phyloP scores from a whole-genome alignment of 1,139 yeast species.

The Candida neerlandica region DNA sequence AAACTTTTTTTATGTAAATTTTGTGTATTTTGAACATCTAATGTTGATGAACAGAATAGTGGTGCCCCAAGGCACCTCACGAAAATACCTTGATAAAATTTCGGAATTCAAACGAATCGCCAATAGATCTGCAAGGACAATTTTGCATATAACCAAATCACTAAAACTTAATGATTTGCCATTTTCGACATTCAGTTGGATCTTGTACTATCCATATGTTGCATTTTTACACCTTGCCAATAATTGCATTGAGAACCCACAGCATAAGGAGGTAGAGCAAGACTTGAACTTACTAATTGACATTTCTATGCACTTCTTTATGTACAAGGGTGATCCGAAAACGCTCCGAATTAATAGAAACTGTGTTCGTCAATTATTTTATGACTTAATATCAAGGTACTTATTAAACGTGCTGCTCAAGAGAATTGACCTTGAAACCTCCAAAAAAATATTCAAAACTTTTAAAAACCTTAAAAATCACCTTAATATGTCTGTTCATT shows the following conservation, averaged over 20 bases:
- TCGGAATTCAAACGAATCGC: constrained; percentile 18
- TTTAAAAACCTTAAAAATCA: constrained; percentile 9
- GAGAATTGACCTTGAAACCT: neutral
- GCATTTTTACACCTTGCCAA: constrained; percentile 36
- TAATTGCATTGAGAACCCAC: constrained; percentile 31
- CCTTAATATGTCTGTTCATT: constrained; percentile 9
- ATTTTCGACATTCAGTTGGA: constrained; percentile 32
- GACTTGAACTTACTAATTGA: constrained; percentile 35
- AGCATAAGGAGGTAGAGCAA: constrained; percentile 23
- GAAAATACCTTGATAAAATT: neutral
- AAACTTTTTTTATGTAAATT: constrained; percentile 25
- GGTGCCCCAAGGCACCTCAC: neutral
- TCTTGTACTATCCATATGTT: constrained; percentile 32
- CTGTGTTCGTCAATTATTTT: constrained; percentile 9
- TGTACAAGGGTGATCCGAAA: constrained; percentile 2
- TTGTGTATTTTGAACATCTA: constrained; percentile 33
- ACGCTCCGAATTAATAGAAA: constrained; percentile 6
- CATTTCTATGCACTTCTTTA: constrained; percentile 27
- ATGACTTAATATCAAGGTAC: constrained; percentile 11
- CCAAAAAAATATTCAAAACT: neutral
- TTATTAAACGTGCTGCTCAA: constrained; percentile 8
- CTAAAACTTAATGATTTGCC: constrained; percentile 22
- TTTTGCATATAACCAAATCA: constrained; percentile 26
- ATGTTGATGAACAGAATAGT: constrained; percentile 33
- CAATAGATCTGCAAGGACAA: constrained; percentile 36